phyloP scores from a whole-genome alignment of 2,329 filamentous ascomycete genomes.

The Chlorencoelia australis region DNA sequence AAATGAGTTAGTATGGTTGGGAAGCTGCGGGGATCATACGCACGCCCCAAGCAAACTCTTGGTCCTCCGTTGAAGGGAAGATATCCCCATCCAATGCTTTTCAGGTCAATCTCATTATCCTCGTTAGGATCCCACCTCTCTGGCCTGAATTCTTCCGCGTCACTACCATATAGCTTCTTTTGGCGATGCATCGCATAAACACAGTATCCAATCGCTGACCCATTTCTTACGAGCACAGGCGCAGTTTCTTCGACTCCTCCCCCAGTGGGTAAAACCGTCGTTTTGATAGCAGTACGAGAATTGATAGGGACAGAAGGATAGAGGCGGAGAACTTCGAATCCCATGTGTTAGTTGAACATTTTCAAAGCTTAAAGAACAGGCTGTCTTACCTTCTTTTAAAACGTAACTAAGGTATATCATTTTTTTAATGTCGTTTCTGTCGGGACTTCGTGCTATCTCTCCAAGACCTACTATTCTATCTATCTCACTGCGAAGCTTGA shows the following conservation, averaged over 20 bases:
- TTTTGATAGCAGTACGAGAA: constrained; percentile 12
- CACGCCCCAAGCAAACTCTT: constrained; percentile 54
- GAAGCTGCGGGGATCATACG: constrained; percentile 5
- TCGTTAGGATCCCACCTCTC: constrained; percentile 62
- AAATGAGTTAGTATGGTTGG: neutral
- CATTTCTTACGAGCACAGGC: constrained; percentile 21
- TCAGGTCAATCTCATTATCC: constrained; percentile 15
- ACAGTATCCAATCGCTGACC: constrained; percentile 15
- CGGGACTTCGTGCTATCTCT: neutral
- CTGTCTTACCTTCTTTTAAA: constrained; percentile 5
- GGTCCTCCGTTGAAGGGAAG: constrained; percentile 65
- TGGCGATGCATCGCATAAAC: constrained; percentile 22
- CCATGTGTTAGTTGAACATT: neutral
- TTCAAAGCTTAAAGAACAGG: neutral
- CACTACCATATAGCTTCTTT: constrained; percentile 55
- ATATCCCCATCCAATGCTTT: constrained; percentile 50
- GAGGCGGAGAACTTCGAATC: constrained; percentile 13
- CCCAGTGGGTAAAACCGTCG: constrained; percentile 23
- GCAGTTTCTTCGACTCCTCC: constrained; percentile 22
- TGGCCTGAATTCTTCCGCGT: constrained; percentile 61
- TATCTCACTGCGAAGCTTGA: constrained; percentile 3
- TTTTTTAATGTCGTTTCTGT: neutral
- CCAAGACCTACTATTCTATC: no score
- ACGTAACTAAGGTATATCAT: constrained; percentile 4
- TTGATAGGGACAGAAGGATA: constrained; percentile 24